Evolutionary conservation across 306 rosid genomes (phyloP).

Genomic region (Cotoneaster glaucophyllus): DNA sequence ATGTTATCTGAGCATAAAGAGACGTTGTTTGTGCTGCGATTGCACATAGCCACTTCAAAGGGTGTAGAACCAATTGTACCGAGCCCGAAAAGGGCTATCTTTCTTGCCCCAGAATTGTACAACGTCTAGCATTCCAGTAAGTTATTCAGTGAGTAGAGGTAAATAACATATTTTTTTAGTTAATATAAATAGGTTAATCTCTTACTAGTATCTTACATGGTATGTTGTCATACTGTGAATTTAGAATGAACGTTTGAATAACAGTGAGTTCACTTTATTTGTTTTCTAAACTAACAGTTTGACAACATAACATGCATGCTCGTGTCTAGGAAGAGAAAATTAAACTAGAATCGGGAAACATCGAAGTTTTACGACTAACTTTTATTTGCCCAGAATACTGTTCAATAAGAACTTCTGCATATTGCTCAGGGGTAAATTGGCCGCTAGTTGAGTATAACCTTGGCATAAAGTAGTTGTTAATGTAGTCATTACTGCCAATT

Average conservation of each 20-base stretch:
- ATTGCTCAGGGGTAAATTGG: background rate
- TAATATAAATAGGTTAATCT: no score
- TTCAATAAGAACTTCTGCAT: conserved; percentile 7
- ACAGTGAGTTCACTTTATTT: no score
- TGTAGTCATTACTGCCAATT: conserved; percentile 20
- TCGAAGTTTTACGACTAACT: conserved; percentile 3
- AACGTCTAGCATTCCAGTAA: background rate
- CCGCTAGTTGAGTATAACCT: background rate
- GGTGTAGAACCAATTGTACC: conserved; percentile 28
- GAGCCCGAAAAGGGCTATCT: conserved; percentile 6
- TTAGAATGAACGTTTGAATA: no score
- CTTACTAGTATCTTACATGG: no score
- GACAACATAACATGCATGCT: background rate
- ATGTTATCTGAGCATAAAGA: conserved; percentile 13
- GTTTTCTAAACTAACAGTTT: background rate
- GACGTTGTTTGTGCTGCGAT: background rate
- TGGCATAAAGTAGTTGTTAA: conserved; percentile 16
- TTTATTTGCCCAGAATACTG: background rate
- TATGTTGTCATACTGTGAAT: no score
- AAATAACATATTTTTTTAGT: no score
- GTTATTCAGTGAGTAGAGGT: no score
- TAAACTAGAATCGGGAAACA: no score
- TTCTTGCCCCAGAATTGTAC: conserved; percentile 16
- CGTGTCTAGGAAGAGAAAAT: no score
- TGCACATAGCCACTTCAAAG: background rate